These are phyloP conservation scores for Xylaria sp. DNA, from an alignment of 495 filamentous ascomycete species.

Conservation along the genomic window DNA sequence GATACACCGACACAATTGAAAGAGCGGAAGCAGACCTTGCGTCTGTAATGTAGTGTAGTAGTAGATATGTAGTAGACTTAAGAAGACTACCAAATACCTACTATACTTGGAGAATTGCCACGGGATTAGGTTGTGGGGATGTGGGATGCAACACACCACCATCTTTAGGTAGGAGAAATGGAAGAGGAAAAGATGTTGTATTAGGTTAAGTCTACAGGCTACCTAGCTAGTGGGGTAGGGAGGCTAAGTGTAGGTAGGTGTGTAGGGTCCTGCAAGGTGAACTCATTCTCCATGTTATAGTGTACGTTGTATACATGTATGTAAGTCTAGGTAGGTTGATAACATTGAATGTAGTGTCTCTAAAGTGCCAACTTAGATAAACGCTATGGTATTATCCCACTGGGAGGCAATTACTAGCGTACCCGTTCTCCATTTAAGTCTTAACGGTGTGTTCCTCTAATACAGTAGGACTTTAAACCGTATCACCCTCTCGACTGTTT, in stretches of 20 bases:
- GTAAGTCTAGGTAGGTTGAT: too few relatives aligned
- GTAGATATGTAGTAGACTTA: not conserved
- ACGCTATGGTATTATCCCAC: not conserved
- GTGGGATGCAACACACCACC: not conserved
- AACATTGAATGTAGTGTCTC: not conserved
- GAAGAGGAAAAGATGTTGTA: too few relatives aligned
- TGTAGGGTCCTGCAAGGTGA: not conserved
- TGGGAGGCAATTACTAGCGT: not conserved
- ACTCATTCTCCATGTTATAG: not conserved
- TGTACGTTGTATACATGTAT: too few relatives aligned
- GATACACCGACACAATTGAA: too few relatives aligned
- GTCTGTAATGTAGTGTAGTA: too few relatives aligned
- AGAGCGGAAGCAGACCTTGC: too few relatives aligned
- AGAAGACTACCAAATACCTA: not conserved
- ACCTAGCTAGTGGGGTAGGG: too few relatives aligned
- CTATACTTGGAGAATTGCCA: not conserved
- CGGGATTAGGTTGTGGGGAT: conserved; percentile 9
- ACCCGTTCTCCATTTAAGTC: not conserved
- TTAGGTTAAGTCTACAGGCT: too few relatives aligned
- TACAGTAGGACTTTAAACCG: not conserved
- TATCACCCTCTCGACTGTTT: not conserved
- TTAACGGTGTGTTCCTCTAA: not conserved
- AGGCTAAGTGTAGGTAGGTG: too few relatives aligned
- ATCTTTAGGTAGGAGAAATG: too few relatives aligned
- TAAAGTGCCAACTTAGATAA: not conserved